A percentile compares a stretch with the other conserved stretches of the same genome.
phyloP scores from a whole-genome alignment of 768 basidiomycete species.

The Cytidiella melzeri region DNA sequence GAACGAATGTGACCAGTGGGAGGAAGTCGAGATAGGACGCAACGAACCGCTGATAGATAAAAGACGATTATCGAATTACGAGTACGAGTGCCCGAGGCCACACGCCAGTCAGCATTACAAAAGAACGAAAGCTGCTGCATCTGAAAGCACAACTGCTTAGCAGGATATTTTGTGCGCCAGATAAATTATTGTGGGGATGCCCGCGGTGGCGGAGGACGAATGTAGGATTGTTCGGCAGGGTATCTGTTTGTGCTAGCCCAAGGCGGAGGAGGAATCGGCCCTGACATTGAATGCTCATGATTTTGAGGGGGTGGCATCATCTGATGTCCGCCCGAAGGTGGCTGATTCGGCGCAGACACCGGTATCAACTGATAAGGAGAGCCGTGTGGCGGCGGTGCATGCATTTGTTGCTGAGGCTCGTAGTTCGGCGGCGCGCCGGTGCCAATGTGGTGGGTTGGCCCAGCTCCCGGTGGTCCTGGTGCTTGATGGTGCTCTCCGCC shows the following conservation, averaged over 20 bases:
- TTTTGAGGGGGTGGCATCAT: conserved; percentile 3
- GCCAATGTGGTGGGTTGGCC: conserved; percentile 3
- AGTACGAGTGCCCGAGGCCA: no score
- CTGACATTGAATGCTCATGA: not conserved
- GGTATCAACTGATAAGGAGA: conserved; percentile 1
- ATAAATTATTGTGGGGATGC: conserved; percentile 29
- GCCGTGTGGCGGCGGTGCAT: not conserved
- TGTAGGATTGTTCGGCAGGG: not conserved
- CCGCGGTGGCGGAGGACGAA: conserved; percentile 14
- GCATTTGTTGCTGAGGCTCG: conserved; percentile 13
- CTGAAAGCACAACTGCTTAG: not conserved
- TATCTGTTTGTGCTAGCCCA: not conserved
- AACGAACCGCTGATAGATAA: not conserved
- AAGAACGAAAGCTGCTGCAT: not conserved
- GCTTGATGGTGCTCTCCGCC: not conserved
- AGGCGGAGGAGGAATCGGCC: not conserved
- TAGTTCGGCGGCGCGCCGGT: conserved; percentile 14
- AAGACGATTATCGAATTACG: not conserved
- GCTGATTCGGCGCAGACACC: not conserved
- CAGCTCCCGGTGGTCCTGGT: conserved; percentile 5
- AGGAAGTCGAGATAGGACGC: not conserved
- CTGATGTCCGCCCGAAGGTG: not conserved
- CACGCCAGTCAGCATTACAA: not conserved
- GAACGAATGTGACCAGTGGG: not conserved
- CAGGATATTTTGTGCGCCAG: not conserved